Percentiles rank a stretch among this genome's conserved stretches.
phyloP scores from a whole-genome alignment of 2,329 filamentous ascomycete species.

The Emmonsiellopsis sp. region DNA sequence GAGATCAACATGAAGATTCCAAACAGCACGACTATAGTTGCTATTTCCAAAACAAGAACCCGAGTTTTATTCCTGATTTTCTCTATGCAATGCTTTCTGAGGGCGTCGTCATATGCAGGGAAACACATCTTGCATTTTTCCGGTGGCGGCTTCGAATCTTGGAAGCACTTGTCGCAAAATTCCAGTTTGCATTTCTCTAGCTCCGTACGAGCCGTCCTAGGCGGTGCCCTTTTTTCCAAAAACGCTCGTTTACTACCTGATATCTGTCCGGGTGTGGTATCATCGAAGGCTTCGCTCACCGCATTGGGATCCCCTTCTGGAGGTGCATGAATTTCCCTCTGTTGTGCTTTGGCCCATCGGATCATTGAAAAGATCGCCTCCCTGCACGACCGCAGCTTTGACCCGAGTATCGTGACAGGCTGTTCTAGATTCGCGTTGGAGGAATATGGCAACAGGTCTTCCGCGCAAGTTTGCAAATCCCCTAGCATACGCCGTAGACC shows the following conservation, averaged over 20 bases:
- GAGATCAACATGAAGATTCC: too few relatives aligned
- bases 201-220: not conserved
- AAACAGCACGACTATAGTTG: too few relatives aligned
- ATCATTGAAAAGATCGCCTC: conserved; percentile 10
- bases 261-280: not conserved
- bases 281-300: not conserved
- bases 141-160: not conserved
- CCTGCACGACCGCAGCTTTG: conserved; percentile 8
- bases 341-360: conserved; percentile 4
- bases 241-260: not conserved
- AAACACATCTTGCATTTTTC: conserved; percentile 10
- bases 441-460: conserved; percentile 6
- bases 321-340: not conserved
- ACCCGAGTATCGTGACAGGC: not conserved
- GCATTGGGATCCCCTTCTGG: not conserved
- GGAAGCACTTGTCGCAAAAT: conserved; percentile 5
- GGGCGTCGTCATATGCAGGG: conserved; percentile 6
- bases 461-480: conserved; percentile 10
- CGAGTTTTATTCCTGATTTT: not conserved
- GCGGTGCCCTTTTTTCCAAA: not conserved
- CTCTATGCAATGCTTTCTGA: not conserved
- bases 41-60: too few relatives aligned
- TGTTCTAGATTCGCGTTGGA: not conserved
- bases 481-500: conserved; percentile 6
- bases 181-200: conserved; percentile 2